Conservation (phyloP, 2,329 filamentous ascomycete genomes). For the Colletotrichum orbiculare region DNA sequence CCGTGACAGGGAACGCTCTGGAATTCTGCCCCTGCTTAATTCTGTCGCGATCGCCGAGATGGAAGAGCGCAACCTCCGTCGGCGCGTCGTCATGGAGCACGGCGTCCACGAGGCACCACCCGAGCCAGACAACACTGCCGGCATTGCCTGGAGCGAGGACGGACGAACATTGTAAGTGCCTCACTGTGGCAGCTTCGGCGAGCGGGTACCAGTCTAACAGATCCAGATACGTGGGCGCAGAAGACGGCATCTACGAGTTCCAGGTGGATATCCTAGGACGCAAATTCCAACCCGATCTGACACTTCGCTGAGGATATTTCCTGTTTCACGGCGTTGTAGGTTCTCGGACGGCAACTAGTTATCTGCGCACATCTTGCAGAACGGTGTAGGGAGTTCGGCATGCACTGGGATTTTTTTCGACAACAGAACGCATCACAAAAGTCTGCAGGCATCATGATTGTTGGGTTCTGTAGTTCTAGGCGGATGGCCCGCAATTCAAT, state of each 20-base stretch:
- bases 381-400: too few relatives aligned
- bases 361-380: too few relatives aligned
- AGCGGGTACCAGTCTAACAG: conserved; percentile 33
- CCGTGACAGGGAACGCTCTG: conserved; percentile 49
- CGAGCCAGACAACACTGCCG: conserved; percentile 68
- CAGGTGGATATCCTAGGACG: conserved; percentile 72
- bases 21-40: conserved; percentile 51
- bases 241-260: conserved; percentile 82
- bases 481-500: background rate
- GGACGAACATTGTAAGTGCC: conserved; percentile 67
- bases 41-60: conserved; percentile 46
- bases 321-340: background rate
- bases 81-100: conserved; percentile 46
- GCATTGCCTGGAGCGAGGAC: conserved; percentile 71
- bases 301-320: conserved; percentile 55
- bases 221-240: conserved; percentile 69
- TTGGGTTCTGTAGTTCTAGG: too few relatives aligned
- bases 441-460: too few relatives aligned
- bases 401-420: too few relatives aligned
- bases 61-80: conserved; percentile 44
- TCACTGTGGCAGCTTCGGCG: background rate
- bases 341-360: background rate
- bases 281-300: conserved; percentile 67
- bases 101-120: conserved; percentile 56
- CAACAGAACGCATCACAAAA: too few relatives aligned